These are phyloP conservation scores for Amanita brunnescens DNA, from an alignment of 768 basidiomycete species.

Conservation along the genomic window DNA sequence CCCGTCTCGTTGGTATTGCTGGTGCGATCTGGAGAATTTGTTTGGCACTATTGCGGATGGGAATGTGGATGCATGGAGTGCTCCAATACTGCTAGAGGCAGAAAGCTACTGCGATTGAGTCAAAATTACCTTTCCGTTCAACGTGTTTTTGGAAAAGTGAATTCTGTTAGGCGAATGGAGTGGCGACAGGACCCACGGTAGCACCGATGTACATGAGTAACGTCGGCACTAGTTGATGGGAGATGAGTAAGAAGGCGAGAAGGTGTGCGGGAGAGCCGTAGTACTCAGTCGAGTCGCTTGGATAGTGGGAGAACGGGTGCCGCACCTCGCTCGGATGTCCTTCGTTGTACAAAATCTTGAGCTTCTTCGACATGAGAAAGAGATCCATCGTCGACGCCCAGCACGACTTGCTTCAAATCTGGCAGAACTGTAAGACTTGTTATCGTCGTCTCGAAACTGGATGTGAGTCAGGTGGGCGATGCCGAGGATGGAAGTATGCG, in stretches of 20 bases:
- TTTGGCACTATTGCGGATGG: no score
- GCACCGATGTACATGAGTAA: neutral
- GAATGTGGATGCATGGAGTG: no score
- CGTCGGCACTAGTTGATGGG: neutral
- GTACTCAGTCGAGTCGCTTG: neutral
- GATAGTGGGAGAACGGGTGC: neutral
- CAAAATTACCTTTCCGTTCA: no score
- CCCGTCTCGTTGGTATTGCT: no score
- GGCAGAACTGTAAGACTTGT: constrained; percentile 12
- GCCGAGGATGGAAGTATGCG: constrained; percentile 9
- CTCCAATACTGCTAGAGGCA: no score
- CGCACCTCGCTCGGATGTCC: constrained; percentile 33
- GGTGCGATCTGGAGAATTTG: no score
- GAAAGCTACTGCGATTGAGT: neutral
- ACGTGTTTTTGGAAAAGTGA: no score
- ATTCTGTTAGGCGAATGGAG: no score
- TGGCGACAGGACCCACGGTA: neutral
- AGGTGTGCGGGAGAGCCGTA: neutral
- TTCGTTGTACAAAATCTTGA: constrained; percentile 31
- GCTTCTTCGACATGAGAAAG: constrained; percentile 25
- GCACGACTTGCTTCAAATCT: constrained; percentile 17
- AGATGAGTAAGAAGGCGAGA: neutral
- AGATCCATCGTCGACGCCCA: constrained; percentile 24
- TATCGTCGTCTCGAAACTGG: constrained; percentile 14
- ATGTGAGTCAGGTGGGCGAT: constrained; percentile 14